Conservation (phyloP, 257 asterid genomes). For the Cruciata laevipes region DNA sequence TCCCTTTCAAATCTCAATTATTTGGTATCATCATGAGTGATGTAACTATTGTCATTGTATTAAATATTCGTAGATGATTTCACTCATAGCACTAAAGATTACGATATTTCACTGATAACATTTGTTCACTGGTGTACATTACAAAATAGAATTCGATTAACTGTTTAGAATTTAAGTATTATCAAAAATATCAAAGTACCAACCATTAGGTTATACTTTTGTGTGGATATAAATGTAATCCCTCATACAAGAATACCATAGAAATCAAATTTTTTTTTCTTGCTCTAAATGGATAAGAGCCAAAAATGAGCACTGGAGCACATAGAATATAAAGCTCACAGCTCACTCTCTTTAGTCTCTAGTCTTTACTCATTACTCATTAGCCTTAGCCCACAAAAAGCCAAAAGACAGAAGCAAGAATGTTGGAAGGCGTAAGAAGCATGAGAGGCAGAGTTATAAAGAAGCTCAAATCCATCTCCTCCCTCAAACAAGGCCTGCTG, state of each 20-base stretch:
- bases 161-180: too few species aligned
- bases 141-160: too few species aligned
- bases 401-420: neutral
- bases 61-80: too few species aligned
- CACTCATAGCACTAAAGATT: neutral
- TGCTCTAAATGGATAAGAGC: neutral
- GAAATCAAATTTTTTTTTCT: neutral
- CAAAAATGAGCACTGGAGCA: constrained; percentile 1
- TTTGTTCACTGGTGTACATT: neutral
- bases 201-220: too few species aligned
- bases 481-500: constrained; percentile 21
- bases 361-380: neutral
- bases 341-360: neutral
- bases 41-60: neutral
- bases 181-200: too few species aligned
- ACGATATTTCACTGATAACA: too few species aligned
- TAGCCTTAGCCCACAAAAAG: neutral
- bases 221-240: neutral
- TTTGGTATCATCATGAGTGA: neutral
- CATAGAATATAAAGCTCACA: neutral
- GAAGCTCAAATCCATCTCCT: constrained; percentile 39
- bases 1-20: neutral
- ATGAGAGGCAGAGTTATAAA: constrained; percentile 40
- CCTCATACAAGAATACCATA: neutral
- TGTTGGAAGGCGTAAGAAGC: constrained; percentile 25